phyloP scores from a whole-genome alignment of 1,139 yeast species.

The Pichia sp. region DNA sequence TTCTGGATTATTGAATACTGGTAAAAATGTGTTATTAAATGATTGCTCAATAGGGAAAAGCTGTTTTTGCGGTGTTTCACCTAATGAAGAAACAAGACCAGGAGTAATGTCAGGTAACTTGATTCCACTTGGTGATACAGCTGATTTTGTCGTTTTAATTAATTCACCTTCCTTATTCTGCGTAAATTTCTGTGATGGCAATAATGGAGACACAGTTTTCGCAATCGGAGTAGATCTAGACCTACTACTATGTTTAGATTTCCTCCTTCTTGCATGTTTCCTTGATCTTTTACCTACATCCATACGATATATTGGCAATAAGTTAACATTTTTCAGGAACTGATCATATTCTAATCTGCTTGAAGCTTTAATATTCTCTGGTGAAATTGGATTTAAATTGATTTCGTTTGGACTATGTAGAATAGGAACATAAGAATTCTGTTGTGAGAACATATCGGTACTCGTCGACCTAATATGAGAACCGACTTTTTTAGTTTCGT shows the following conservation, averaged over 20 bases:
- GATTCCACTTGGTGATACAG: constrained; percentile 3
- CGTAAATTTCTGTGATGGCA: constrained; percentile 3
- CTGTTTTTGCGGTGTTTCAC: constrained; percentile 11
- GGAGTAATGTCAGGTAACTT: constrained; percentile 4
- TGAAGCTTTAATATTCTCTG: neutral
- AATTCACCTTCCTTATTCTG: no score
- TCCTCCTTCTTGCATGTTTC: neutral
- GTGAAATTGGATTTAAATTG: neutral
- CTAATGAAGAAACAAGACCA: constrained; percentile 1
- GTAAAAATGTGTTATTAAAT: no score
- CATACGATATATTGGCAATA: constrained; percentile 12
- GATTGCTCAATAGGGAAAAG: constrained; percentile 15
- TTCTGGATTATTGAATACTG: constrained; percentile 13
- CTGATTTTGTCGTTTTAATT: no score
- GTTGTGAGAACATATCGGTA: constrained; percentile 2
- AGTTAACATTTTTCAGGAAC: constrained; percentile 9
- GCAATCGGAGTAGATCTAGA: neutral
- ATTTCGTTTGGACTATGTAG: no score
- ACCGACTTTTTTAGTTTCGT: neutral
- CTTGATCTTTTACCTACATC: constrained; percentile 2
- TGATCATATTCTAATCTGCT: constrained; percentile 8
- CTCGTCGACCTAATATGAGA: constrained; percentile 4
- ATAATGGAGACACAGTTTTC: constrained; percentile 1
- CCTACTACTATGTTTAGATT: neutral
- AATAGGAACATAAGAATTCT: neutral